Evolutionary conservation across 2,329 filamentous ascomycete genomes (phyloP).

Genomic region (Scedosporium apiospermum): DNA sequence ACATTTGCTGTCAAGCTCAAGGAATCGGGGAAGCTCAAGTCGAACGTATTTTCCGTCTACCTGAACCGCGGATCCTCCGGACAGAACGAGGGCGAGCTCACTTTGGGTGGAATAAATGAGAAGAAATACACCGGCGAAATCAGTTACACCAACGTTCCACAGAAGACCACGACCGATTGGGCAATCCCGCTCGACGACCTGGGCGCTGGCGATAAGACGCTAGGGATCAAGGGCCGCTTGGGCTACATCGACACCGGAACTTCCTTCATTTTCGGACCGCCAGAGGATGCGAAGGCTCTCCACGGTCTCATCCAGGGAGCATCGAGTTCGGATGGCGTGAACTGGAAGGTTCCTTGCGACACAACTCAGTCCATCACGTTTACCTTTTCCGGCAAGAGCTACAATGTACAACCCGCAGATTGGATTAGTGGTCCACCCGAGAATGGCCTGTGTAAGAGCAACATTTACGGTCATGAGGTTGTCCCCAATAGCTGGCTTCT

Average conservation of each 20-base stretch:
- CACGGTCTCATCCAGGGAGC: conserved; percentile 60
- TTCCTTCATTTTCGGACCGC: conserved; percentile 66
- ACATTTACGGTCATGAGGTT: conserved; percentile 63
- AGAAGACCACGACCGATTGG: conserved; percentile 53
- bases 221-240: conserved; percentile 42
- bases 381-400: conserved; percentile 58
- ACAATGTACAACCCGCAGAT: conserved; percentile 58
- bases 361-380: conserved; percentile 52
- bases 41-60: conserved; percentile 63
- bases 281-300: conserved; percentile 53
- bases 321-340: conserved; percentile 41
- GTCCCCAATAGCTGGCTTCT: conserved; percentile 63
- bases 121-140: conserved; percentile 60
- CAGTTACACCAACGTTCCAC: conserved; percentile 49
- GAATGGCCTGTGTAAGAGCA: conserved; percentile 54
- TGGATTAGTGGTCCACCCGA: conserved; percentile 44
- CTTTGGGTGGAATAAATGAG: conserved; percentile 61
- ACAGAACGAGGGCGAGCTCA: conserved; percentile 63
- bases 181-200: conserved; percentile 60
- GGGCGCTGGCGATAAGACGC: conserved; percentile 48
- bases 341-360: conserved; percentile 66
- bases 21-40: conserved; percentile 41
- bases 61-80: conserved; percentile 59
- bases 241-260: conserved; percentile 82
- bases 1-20: conserved; percentile 59